Evolutionary conservation across 345 rosid species (phyloP).

Genomic region (Litchi chinensis): DNA sequence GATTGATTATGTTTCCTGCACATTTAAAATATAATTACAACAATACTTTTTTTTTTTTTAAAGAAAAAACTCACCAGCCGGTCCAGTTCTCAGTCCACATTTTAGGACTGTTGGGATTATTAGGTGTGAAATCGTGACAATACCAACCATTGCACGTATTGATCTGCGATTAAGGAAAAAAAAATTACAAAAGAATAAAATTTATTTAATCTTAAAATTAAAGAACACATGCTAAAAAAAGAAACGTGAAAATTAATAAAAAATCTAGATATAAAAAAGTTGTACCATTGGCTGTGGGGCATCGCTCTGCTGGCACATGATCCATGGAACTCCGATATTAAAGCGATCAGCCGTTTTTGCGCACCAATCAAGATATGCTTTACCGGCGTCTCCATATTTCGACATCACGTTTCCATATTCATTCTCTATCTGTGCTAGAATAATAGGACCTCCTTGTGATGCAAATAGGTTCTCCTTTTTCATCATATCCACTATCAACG

Average conservation of each 20-base stretch:
- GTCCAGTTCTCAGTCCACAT: constrained; percentile 81
- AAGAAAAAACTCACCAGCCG: constrained; percentile 47
- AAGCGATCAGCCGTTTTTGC: constrained; percentile 64
- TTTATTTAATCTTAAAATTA: not conserved
- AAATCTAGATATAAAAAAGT: not conserved
- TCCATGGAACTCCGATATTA: constrained; percentile 77
- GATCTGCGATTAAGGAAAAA: constrained; percentile 27
- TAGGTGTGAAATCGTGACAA: constrained; percentile 46
- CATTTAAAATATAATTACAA: no score
- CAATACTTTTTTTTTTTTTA: no score
- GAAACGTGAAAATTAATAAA: not conserved
- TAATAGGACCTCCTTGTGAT: constrained; percentile 81
- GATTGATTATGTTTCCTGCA: no score
- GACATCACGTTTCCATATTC: constrained; percentile 71
- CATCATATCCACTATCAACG: constrained; percentile 58
- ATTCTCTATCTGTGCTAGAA: constrained; percentile 79
- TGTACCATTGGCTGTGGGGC: constrained; percentile 61
- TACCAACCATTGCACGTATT: constrained; percentile 62
- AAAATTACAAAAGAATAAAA: no score
- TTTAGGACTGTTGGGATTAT: constrained; percentile 43
- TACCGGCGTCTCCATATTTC: constrained; percentile 56
- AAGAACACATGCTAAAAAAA: not conserved
- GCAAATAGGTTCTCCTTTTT: constrained; percentile 67
- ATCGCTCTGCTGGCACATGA: constrained; percentile 70
- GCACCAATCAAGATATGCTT: constrained; percentile 68